These are phyloP conservation scores for Dissophora ornata DNA, from an alignment of 192 early-diverging fungal species.

Conservation along the genomic window DNA sequence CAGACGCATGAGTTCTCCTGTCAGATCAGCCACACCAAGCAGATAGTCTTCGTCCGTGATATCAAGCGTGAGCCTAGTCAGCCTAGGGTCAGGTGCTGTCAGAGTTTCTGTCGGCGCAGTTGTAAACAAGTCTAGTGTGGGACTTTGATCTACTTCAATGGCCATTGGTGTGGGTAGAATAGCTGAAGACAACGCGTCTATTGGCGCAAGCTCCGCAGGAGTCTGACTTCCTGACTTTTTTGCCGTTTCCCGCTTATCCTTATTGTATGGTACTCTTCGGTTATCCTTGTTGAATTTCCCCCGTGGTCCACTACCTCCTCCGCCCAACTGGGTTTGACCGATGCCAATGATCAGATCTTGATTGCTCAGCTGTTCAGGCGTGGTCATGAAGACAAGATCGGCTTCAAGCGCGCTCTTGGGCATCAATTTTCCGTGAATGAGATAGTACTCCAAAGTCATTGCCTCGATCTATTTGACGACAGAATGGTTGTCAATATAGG, in stretches of 20 bases:
- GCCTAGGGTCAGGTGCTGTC: background rate
- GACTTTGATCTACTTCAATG: no score
- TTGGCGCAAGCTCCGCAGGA: background rate
- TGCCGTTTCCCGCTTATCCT: conserved; percentile 2
- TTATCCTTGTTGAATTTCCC: conserved; percentile 26
- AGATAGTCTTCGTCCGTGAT: conserved; percentile 65
- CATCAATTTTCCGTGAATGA: conserved; percentile 43
- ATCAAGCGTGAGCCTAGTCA: conserved; percentile 9
- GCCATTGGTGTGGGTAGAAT: no score
- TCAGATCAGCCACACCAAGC: conserved; percentile 69
- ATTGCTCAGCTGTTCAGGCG: conserved; percentile 10
- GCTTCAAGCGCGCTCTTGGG: conserved; percentile 38
- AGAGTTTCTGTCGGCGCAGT: background rate
- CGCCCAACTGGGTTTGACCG: conserved; percentile 17
- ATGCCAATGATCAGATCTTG: conserved; percentile 42
- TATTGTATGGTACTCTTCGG: conserved; percentile 27
- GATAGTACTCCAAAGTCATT: conserved; percentile 47
- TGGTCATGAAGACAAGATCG: conserved; percentile 38
- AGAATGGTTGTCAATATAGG: no score
- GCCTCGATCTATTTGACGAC: conserved; percentile 50
- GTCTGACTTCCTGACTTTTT: background rate
- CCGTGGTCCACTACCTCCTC: conserved; percentile 10
- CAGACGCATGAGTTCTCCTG: conserved; percentile 70
- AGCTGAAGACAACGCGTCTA: no score
- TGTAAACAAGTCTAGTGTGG: no score